These are phyloP conservation scores for Ceratonia siliqua DNA, from an alignment of 306 rosid species.

Conservation along the genomic window DNA sequence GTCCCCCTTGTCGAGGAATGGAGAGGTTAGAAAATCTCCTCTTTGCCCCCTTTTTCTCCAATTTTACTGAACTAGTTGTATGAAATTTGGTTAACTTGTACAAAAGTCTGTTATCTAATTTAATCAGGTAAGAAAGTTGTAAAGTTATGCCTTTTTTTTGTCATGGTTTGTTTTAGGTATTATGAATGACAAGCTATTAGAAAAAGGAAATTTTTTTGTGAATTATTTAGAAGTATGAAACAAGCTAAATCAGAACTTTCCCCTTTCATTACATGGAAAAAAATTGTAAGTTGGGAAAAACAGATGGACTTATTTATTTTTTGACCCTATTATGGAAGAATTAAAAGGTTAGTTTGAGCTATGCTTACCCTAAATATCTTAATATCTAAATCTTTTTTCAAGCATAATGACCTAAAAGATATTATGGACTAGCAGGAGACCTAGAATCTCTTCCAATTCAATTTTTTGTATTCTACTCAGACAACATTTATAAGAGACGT, in stretches of 20 bases:
- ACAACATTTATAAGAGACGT: background rate
- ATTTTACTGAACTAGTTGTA: background rate
- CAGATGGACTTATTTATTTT: background rate
- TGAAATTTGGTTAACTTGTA: conserved; percentile 16
- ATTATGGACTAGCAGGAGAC: background rate
- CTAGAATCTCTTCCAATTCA: background rate
- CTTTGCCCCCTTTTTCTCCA: background rate
- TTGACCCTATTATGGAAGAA: background rate
- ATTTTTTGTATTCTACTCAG: conserved; percentile 5
- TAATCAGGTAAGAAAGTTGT: background rate
- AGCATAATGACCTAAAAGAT: conserved; percentile 9
- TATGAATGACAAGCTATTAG: conserved; percentile 15
- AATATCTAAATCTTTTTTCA: conserved; percentile 5
- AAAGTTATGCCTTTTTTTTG: background rate
- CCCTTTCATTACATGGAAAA: background rate
- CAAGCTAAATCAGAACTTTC: background rate
- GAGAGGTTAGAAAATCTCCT: conserved; percentile 72
- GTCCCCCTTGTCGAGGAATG: conserved; percentile 93
- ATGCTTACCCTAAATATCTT: background rate
- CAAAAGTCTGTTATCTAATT: background rate
- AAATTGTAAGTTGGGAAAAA: background rate
- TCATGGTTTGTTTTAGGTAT: background rate
- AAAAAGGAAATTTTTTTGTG: background rate
- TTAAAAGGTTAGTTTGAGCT: background rate
- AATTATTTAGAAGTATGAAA: conserved; percentile 25